Evolutionary conservation across 1,284 basidiomycete species (phyloP).

Genomic region (Papiliotrema nemorosa): DNA sequence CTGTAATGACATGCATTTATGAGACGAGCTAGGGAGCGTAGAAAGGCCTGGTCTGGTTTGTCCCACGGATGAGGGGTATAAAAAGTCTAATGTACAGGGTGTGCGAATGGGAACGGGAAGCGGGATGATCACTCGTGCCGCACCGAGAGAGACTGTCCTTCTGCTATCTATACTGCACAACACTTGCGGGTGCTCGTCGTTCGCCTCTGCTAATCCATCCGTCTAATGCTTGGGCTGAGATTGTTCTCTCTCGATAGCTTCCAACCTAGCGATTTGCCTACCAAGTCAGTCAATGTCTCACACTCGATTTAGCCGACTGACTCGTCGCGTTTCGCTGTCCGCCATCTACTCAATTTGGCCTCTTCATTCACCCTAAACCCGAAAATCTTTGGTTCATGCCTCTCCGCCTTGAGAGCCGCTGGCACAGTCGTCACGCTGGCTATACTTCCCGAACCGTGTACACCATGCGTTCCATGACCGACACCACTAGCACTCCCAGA

Average conservation of each 20-base stretch:
- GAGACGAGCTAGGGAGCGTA: too few relatives aligned
- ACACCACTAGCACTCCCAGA: conserved; percentile 15
- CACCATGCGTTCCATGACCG: conserved; percentile 23
- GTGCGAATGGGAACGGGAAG: too few relatives aligned
- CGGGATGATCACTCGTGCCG: too few relatives aligned
- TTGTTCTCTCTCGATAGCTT: conserved; percentile 46
- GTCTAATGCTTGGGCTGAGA: conserved; percentile 10
- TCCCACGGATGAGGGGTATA: too few relatives aligned
- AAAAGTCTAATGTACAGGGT: too few relatives aligned
- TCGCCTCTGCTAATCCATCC: too few relatives aligned
- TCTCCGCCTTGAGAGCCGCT: conserved; percentile 79
- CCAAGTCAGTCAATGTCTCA: background rate
- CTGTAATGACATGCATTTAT: too few relatives aligned
- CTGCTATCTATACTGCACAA: too few relatives aligned
- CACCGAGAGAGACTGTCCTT: too few relatives aligned
- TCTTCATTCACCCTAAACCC: conserved; percentile 91
- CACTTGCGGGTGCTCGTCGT: too few relatives aligned
- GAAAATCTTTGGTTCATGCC: conserved; percentile 86
- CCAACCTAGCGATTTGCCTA: conserved; percentile 50
- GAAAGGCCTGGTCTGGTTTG: too few relatives aligned
- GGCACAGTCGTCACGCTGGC: conserved; percentile 65
- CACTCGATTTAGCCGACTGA: conserved; percentile 46
- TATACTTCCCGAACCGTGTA: too few relatives aligned
- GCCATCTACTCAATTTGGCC: conserved; percentile 89
- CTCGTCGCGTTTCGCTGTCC: conserved; percentile 81